Percentiles rank a stretch among this genome's conserved stretches.
Evolutionary conservation across 2,329 filamentous ascomycete genomes (phyloP).

Genomic region (Apiospora arundinis): DNA sequence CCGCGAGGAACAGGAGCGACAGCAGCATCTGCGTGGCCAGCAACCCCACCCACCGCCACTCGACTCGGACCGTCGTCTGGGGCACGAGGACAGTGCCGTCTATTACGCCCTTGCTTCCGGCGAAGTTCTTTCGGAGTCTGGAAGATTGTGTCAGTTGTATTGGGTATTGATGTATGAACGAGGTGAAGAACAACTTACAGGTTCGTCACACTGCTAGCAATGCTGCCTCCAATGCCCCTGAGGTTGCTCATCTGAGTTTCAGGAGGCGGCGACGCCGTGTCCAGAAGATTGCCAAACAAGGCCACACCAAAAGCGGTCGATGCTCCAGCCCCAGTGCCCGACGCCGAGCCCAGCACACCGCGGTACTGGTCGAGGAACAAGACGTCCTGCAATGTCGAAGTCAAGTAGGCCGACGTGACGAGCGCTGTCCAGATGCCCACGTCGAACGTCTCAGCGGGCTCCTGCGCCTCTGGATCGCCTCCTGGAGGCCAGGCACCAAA

Average conservation of each 20-base stretch:
- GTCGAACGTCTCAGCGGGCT: neutral
- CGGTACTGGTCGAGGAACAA: neutral
- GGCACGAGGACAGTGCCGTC: neutral
- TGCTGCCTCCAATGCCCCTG: neutral
- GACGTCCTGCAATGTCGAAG: neutral
- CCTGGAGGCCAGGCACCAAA: neutral
- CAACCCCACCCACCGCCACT: neutral
- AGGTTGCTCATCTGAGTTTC: neutral
- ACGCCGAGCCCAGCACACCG: neutral
- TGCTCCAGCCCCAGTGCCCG: neutral
- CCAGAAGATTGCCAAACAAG: neutral
- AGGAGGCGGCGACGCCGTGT: neutral
- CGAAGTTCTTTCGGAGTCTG: neutral
- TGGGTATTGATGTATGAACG: too few relatives aligned
- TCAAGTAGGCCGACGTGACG: neutral
- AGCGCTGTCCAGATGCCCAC: conserved; percentile 5
- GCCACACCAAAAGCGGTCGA: neutral
- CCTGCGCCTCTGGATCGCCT: neutral
- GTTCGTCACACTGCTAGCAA: neutral
- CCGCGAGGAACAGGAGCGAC: neutral
- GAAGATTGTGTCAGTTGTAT: neutral
- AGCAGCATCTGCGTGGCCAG: neutral
- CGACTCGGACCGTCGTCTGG: neutral
- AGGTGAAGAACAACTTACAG: too few relatives aligned
- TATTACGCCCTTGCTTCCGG: neutral